These are phyloP conservation scores for Colletotrichum sp. DNA, from an alignment of 2,329 filamentous ascomycete species.

Conservation along the genomic window DNA sequence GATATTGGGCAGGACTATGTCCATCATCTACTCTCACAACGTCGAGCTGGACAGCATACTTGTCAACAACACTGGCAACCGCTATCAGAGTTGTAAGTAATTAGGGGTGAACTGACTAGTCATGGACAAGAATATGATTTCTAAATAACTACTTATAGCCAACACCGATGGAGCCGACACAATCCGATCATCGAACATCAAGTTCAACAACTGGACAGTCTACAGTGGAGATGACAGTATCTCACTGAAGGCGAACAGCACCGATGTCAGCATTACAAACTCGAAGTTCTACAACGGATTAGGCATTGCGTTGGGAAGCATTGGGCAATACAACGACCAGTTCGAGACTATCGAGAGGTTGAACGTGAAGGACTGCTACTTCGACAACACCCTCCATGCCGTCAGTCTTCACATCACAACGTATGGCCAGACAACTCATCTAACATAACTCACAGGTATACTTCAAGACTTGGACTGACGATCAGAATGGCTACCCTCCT, in stretches of 20 bases:
- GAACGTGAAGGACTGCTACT: conserved; percentile 40
- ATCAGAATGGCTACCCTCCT: conserved; percentile 46
- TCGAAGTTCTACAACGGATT: conserved; percentile 43
- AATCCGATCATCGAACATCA: conserved; percentile 26
- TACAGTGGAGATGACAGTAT: conserved; percentile 29
- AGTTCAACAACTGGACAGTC: conserved; percentile 30
- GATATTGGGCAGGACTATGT: conserved; percentile 37
- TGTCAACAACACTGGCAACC: conserved; percentile 47
- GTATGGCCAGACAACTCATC: neutral
- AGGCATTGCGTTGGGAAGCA: conserved; percentile 51
- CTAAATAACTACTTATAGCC: neutral
- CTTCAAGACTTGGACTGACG: conserved; percentile 55
- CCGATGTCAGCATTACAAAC: conserved; percentile 37
- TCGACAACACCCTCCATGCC: conserved; percentile 40
- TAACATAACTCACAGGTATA: conserved; percentile 43
- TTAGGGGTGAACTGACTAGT: neutral
- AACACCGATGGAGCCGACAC: conserved; percentile 38
- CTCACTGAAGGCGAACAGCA: conserved; percentile 28
- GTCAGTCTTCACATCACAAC: conserved; percentile 19
- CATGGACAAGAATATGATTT: neutral
- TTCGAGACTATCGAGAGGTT: conserved; percentile 49
- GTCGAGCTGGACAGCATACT: conserved; percentile 48
- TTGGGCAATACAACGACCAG: conserved; percentile 49
- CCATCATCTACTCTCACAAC: conserved; percentile 46
- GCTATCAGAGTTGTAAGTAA: conserved; percentile 20